phyloP scores from a whole-genome alignment of 768 basidiomycete species.

The Termitomyces titanicus region DNA sequence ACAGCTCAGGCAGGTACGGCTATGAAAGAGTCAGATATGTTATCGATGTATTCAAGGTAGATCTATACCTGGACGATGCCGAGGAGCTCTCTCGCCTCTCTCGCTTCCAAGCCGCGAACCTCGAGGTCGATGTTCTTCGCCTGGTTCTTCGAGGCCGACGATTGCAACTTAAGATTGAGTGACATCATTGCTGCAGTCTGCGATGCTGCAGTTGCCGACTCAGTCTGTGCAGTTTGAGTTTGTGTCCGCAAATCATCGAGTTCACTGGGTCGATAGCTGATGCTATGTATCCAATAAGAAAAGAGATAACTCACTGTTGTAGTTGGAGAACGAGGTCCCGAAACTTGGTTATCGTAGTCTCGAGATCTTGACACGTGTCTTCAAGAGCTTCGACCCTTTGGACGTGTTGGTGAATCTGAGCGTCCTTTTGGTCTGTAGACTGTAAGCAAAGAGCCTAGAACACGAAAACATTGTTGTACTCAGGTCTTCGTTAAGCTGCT shows the following conservation, averaged over 20 bases:
- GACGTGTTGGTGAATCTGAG: conserved; percentile 61
- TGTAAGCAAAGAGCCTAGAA: neutral
- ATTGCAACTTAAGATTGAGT: conserved; percentile 91
- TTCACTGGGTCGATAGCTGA: conserved; percentile 50
- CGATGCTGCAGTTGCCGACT: conserved; percentile 78
- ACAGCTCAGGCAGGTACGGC: conserved; percentile 91
- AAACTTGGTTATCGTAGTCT: conserved; percentile 88
- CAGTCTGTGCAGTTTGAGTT: conserved; percentile 79
- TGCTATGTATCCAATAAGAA: neutral
- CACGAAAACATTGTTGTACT: conserved; percentile 43
- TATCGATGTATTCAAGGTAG: neutral
- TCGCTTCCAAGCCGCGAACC: conserved; percentile 78
- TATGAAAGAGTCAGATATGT: conserved; percentile 24
- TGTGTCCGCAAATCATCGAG: conserved; percentile 80
- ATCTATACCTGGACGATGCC: conserved; percentile 71
- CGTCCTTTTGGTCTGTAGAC: conserved; percentile 61
- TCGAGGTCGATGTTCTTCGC: conserved; percentile 88
- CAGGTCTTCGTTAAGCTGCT: conserved; percentile 83
- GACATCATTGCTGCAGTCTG: conserved; percentile 95
- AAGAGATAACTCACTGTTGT: conserved; percentile 57
- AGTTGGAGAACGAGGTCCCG: conserved; percentile 84
- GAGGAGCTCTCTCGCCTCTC: conserved; percentile 77
- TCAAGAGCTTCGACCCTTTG: conserved; percentile 68
- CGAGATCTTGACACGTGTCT: conserved; percentile 80
- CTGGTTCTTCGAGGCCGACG: conserved; percentile 86